Evolutionary conservation across 1,139 yeast species (phyloP), one percentile per base, ranked within the genome.

Genomic region (Geotrichum klebahnii): DNA sequence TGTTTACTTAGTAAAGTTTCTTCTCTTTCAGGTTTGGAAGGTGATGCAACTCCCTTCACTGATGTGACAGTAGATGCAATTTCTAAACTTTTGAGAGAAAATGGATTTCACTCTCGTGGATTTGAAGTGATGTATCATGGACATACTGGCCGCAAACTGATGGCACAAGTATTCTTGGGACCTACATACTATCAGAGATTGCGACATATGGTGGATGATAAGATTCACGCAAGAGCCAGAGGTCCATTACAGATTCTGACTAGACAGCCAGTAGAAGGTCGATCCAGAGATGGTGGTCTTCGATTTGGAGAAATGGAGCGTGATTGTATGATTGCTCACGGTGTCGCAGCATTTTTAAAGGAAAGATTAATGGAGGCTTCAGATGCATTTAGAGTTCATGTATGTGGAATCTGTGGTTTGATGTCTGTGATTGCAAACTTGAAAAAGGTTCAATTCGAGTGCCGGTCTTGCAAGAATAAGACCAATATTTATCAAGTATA

Each of bases 301-400:
- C 89, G 99, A 72, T 94, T 92, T 79, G 99, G 99, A 67, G 99
- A 92, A 74, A 92, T 92, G 99, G 99, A 92, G 73, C 88, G 98
- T 76, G 98, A 94, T 77, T 92, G 98, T 84, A 92, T 94, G 96
- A 92, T 92, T 77, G 98, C 98, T 3, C 97, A 92, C 69, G 98
- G 98, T 68, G 97, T 97, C 2, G 97, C 98, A 1, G 95, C 97
- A 6, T 92, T 92, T 75, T 78, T 92, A 72, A 88, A 90, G 72
- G 99, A 92, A 72, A 80, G 99, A 69, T 77, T 92, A 68, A 90
- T 92, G 97, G 98, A 92, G 70, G 97, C 97, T 2, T 89, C 97
- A 0, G 99, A 92, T 74, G 97, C 97, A 2, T 92, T 92, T 75
- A 80, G 97, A 70, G 97, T 94, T 40, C 98, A 94, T 67, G 84